phyloP scores from a whole-genome alignment of 2,329 filamentous ascomycete species.

The Trichoderma atrobrunneum region DNA sequence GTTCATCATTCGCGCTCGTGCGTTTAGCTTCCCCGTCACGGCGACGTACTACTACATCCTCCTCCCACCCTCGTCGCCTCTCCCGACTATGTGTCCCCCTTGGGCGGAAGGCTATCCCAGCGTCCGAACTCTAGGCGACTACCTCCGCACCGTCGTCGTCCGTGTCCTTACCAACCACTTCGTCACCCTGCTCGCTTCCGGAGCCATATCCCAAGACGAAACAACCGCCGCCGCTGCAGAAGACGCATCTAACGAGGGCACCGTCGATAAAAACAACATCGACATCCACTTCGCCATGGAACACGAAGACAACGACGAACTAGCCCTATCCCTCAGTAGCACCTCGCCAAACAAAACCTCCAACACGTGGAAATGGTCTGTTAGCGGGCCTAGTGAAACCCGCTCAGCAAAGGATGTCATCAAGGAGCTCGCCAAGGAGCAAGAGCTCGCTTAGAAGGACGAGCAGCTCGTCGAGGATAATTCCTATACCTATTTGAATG shows the following conservation, averaged over 20 bases:
- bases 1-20: slow-evolving; percentile 45
- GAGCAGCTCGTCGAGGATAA: neutral
- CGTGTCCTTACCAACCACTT: slow-evolving; percentile 40
- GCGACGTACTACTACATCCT: slow-evolving; percentile 46
- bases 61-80: slow-evolving; percentile 36
- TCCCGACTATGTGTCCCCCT: slow-evolving; percentile 43
- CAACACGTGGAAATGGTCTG: slow-evolving; percentile 34
- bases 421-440: slow-evolving; percentile 19
- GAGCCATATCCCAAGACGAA: neutral
- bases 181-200: slow-evolving; percentile 27
- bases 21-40: slow-evolving; percentile 43
- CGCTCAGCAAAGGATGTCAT: slow-evolving; percentile 27
- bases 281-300: slow-evolving; percentile 35
- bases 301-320: slow-evolving; percentile 19
- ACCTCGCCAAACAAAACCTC: slow-evolving; percentile 21
- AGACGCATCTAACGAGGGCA: slow-evolving; percentile 33
- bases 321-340: slow-evolving; percentile 26
- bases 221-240: slow-evolving; percentile 7
- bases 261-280: slow-evolving; percentile 28
- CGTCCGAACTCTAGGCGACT: slow-evolving; percentile 44
- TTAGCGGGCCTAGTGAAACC: slow-evolving; percentile 19
- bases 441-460: slow-evolving; percentile 22
- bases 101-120: slow-evolving; percentile 45
- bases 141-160: slow-evolving; percentile 43
- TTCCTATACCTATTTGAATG: neutral